Percentiles rank a stretch among this genome's conserved stretches.
These are phyloP conservation scores for Pseudogymnoascus sp. DNA, from an alignment of 2,329 filamentous ascomycete species.

Conservation along the genomic window DNA sequence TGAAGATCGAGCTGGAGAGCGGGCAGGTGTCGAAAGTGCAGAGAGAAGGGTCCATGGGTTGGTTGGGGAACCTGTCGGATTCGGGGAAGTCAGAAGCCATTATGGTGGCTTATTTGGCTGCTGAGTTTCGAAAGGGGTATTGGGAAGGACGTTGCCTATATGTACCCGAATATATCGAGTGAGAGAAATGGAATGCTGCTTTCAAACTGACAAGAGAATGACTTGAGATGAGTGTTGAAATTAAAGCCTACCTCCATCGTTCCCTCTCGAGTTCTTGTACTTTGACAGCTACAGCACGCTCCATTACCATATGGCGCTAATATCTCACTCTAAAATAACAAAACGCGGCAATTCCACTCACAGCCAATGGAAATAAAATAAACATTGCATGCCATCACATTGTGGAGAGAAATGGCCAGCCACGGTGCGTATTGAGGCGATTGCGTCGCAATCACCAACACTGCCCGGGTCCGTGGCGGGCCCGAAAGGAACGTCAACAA, in stretches of 20 bases:
- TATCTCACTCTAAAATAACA: background rate
- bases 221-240: background rate
- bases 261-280: background rate
- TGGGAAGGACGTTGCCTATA: background rate
- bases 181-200: background rate
- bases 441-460: background rate
- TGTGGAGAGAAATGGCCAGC: background rate
- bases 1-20: constrained; percentile 38
- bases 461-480: background rate
- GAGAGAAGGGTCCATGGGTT: background rate
- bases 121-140: background rate
- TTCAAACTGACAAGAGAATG: background rate
- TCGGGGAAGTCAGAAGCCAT: background rate
- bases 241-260: background rate
- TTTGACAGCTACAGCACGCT: background rate
- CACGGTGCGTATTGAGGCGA: background rate
- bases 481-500: background rate
- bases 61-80: background rate
- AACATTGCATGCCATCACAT: background rate
- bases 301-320: background rate
- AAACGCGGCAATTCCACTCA: background rate
- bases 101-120: background rate
- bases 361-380: constrained; percentile 5
- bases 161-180: background rate
- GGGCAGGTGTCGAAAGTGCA: constrained; percentile 36